Conservation (phyloP, 2,329 filamentous ascomycete genomes). For the Capronia americana region DNA sequence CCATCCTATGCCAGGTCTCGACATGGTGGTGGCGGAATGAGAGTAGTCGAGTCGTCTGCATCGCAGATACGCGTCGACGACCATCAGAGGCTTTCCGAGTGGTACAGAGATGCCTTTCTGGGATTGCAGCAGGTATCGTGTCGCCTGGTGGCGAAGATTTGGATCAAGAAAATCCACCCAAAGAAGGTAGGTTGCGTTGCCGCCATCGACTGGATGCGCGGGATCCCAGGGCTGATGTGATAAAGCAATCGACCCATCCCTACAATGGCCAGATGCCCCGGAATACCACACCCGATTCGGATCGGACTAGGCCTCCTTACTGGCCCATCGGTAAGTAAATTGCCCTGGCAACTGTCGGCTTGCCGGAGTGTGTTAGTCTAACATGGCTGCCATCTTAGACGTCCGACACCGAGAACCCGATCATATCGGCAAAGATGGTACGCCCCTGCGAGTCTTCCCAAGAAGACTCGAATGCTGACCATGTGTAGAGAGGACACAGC, state of each 20-base stretch:
- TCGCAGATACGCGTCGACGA: slow-evolving; percentile 47
- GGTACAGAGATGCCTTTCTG: slow-evolving; percentile 51
- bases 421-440: slow-evolving; percentile 55
- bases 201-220: neutral
- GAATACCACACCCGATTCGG: slow-evolving; percentile 48
- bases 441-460: slow-evolving; percentile 33
- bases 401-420: slow-evolving; percentile 58
- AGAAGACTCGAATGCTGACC: slow-evolving; percentile 18
- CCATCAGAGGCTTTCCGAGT: slow-evolving; percentile 46
- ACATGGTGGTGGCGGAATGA: slow-evolving; percentile 45
- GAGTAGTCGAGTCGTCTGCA: slow-evolving; percentile 37
- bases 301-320: slow-evolving; percentile 52
- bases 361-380: neutral
- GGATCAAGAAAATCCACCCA: slow-evolving; percentile 56
- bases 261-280: slow-evolving; percentile 55
- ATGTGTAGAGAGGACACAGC: slow-evolving; percentile 38
- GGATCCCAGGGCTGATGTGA: slow-evolving; percentile 1
- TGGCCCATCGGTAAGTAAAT: slow-evolving; percentile 36
- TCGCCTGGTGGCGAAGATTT: slow-evolving; percentile 53
- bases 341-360: neutral
- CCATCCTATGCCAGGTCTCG: slow-evolving; percentile 27
- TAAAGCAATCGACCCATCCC: slow-evolving; percentile 53
- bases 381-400: slow-evolving; percentile 48
- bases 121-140: slow-evolving; percentile 55
- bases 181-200: slow-evolving; percentile 44